Base-by-base conservation (phyloP, 2,329 filamentous ascomycete genomes). In the Verticillium nubilum region DNA sequence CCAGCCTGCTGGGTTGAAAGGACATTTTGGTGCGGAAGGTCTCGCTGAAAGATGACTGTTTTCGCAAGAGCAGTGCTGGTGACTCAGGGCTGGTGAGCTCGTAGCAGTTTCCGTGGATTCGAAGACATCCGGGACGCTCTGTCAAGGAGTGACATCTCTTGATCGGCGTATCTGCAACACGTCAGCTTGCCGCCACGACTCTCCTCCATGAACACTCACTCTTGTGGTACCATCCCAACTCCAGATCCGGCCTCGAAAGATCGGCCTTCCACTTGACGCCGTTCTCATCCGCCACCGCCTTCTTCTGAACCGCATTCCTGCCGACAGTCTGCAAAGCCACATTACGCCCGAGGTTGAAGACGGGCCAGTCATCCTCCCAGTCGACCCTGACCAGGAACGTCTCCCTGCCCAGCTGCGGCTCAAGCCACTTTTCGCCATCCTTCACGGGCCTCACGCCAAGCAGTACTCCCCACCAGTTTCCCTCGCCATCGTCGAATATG, bases 41-140 rank as follows among this genome's bases (percentile, higher is more conserved):
- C 52, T 78, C 77, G 19, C 64, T 66, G 10, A 73, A 77, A 0
- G 76, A 72, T 0, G 72, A 75, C 65, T 86, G 83, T 60, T 86
- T 86, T 9, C 83, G 74, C 2, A 85, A 67, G 2, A 85, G 74
- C 63, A 84, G 73, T 0, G 82, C 79, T 0, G 83, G 81, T 23
- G 76, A 76, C 19, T 79, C 76, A 0, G 82, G 80, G 12, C 75
- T 76, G 0, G 74, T 76, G 0, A 86, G 73, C 4, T 75, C 74
- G 61, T 82, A 86, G 9, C 80, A 79, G 15, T 78, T 79, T 0
- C 83, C 83, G 59, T 79, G 75, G 0, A 86, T 66, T 4, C 80
- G 76, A 1, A 85, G 69, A 54, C 72, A 67, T 0, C 75, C 74
- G 0, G 76, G 74, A 1, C 73, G 69, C 35, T 79, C 77, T 0